Conservation (phyloP, 345 rosid species). For the Boechera divaricarpa region DNA sequence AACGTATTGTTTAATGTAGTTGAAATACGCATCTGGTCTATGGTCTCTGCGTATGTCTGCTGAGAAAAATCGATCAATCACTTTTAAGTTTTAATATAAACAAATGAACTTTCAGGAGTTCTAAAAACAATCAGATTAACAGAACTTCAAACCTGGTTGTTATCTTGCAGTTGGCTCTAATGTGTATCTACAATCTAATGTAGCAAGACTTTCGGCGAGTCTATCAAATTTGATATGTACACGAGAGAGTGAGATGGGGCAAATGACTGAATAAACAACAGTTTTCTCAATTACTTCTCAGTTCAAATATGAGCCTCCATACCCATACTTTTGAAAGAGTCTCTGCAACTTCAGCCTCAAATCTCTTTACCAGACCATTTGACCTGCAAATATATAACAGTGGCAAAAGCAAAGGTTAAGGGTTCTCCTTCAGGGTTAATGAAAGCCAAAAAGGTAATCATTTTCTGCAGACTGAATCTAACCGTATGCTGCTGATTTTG, state of each 20-base stretch:
- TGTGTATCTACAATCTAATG: no score
- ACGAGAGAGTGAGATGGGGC: slow-evolving; percentile 93
- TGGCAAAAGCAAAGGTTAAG: slow-evolving; percentile 6
- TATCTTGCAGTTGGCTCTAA: slow-evolving; percentile 89
- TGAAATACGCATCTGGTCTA: slow-evolving; percentile 76
- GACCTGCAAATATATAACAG: slow-evolving; percentile 53
- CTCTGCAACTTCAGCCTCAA: slow-evolving; percentile 78
- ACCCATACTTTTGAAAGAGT: slow-evolving; percentile 77
- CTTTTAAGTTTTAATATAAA: neutral
- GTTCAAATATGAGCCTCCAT: slow-evolving; percentile 77
- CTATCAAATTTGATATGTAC: slow-evolving; percentile 66
- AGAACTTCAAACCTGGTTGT: slow-evolving; percentile 80
- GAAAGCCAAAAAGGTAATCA: neutral
- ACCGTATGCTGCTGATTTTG: neutral
- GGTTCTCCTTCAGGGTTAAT: neutral
- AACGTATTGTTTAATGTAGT: slow-evolving; percentile 76
- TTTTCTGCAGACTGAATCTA: neutral
- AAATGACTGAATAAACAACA: slow-evolving; percentile 87
- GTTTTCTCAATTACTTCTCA: slow-evolving; percentile 80
- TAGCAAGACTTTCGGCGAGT: slow-evolving; percentile 75
- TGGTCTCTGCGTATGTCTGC: slow-evolving; percentile 91
- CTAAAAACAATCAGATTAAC: neutral
- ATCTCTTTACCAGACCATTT: slow-evolving; percentile 79
- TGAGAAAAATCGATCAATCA: neutral
- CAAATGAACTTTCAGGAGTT: neutral